Conservation (phyloP, 2,329 filamentous ascomycete genomes). For the Plectosphaerella cucumerina region DNA sequence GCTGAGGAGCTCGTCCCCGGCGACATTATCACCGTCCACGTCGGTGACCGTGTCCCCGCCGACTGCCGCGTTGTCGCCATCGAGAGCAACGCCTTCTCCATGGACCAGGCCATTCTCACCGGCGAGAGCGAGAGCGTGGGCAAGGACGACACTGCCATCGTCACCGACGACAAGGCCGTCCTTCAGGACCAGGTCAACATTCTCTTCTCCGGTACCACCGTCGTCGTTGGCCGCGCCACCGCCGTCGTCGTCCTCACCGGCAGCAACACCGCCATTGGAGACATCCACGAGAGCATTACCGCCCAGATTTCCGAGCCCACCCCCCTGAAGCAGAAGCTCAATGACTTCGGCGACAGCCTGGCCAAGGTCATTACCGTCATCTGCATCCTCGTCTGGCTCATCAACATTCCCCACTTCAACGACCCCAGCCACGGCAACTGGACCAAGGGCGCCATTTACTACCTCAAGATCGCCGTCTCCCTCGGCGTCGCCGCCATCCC, state of each 20-base stretch:
- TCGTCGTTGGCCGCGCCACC: conserved; percentile 88
- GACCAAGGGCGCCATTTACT: conserved; percentile 98
- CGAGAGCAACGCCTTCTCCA: conserved; percentile 93
- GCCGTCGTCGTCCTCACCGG: conserved; percentile 90
- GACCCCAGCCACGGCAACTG: conserved; percentile 91
- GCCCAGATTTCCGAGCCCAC: conserved; percentile 97
- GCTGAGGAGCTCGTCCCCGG: conserved; percentile 97
- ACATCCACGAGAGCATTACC: conserved; percentile 98
- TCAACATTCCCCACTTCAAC: conserved; percentile 96
- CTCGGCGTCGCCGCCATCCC: conserved; percentile 97
- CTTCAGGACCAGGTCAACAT: conserved; percentile 98
- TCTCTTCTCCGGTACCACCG: conserved; percentile 96
- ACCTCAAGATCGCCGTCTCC: conserved; percentile 98
- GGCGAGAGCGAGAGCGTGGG: conserved; percentile 96
- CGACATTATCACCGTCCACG: conserved; percentile 81
- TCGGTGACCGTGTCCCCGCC: conserved; percentile 90
- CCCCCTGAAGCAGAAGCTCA: conserved; percentile 96
- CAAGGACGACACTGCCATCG: conserved; percentile 65
- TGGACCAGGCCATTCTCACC: conserved; percentile 95
- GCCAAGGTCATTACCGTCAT: conserved; percentile 99
- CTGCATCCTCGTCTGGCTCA: conserved; percentile 94
- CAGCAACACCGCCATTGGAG: conserved; percentile 87
- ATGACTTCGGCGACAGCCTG: conserved; percentile 92
- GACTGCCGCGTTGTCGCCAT: conserved; percentile 88
- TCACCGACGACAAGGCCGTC: conserved; percentile 79